Conservation (phyloP, 768 basidiomycete genomes). For the Phaffia tasmanica region DNA sequence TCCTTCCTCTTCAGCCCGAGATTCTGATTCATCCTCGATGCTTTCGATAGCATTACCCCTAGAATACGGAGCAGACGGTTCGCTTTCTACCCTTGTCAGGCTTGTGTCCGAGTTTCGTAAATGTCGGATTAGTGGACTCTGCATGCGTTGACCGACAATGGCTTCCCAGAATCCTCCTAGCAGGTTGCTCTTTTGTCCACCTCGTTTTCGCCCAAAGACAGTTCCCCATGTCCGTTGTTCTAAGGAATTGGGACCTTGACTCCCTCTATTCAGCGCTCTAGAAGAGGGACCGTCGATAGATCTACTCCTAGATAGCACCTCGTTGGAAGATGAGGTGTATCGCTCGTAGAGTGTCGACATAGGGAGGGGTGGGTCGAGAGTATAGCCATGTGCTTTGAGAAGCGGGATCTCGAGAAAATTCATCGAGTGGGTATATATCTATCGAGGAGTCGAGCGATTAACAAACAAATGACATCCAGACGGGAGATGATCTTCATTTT, state of each 20-base stretch:
- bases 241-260: no score
- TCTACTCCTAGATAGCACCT: not conserved
- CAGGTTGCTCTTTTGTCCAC: not conserved
- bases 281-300: not conserved
- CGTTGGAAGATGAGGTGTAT: not conserved
- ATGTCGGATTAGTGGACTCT: conserved; percentile 5
- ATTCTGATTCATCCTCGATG: not conserved
- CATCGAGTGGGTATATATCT: conserved; percentile 16
- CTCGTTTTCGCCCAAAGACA: not conserved
- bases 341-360: conserved; percentile 1
- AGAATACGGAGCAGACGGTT: not conserved
- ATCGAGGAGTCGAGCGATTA: not conserved
- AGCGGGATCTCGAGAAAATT: conserved; percentile 16
- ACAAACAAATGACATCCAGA: no score
- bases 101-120: not conserved
- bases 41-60: not conserved
- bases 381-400: conserved; percentile 14
- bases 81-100: not conserved
- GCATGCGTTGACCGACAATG: not conserved
- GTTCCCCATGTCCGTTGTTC: not conserved
- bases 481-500: not conserved
- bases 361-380: conserved; percentile 4
- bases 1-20: not conserved
- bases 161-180: not conserved
- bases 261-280: not conserved